Evolutionary conservation across 164 flowering plant genomes (phyloP).

Genomic region (Akebia trifoliata): DNA sequence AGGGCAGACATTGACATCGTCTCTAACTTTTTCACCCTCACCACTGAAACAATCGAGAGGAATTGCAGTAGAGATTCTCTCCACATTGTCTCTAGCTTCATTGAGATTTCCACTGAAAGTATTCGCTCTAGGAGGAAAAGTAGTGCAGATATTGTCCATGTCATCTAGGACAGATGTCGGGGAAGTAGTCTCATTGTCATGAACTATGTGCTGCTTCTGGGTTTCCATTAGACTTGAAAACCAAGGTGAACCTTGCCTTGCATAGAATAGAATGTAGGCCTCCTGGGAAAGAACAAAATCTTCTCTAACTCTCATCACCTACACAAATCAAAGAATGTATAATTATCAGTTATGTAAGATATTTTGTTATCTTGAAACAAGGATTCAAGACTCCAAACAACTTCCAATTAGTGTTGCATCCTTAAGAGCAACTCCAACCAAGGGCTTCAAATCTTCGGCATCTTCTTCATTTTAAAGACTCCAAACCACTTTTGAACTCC

Average conservation of each 20-base stretch:
- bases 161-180: conserved; percentile 66
- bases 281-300: conserved; percentile 52
- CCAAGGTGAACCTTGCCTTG: conserved; percentile 69
- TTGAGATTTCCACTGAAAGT: background rate
- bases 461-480: too few species aligned
- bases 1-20: conserved; percentile 11
- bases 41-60: conserved; percentile 1
- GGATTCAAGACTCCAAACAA: background rate
- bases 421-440: too few species aligned
- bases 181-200: conserved; percentile 27
- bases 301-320: conserved; percentile 21
- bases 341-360: background rate
- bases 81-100: conserved; percentile 16
- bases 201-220: conserved; percentile 15
- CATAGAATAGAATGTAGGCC: conserved; percentile 85
- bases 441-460: too few species aligned
- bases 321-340: background rate
- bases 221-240: conserved; percentile 52
- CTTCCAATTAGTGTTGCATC: background rate
- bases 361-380: background rate
- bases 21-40: background rate
- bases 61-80: conserved; percentile 5
- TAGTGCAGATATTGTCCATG: conserved; percentile 11
- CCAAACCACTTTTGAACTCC: too few species aligned
- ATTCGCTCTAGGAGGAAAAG: conserved; percentile 11